A percentile compares a stretch with the other conserved stretches of the same genome.
Evolutionary conservation across 2,329 filamentous ascomycete species (phyloP).

Genomic region (Phialophora verrucosa): DNA sequence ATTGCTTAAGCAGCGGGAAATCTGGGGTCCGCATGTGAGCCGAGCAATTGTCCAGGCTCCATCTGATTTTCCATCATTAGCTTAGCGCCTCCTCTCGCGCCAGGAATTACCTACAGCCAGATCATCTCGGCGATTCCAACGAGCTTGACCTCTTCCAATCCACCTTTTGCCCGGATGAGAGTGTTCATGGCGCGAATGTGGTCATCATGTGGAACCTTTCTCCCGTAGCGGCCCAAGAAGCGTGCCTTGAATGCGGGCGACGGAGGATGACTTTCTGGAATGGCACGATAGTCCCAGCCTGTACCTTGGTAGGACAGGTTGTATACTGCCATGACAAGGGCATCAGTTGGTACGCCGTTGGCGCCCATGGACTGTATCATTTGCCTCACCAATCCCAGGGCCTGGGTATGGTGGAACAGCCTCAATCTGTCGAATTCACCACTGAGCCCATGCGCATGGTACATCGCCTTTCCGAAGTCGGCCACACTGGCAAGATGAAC

Average conservation of each 20-base stretch:
- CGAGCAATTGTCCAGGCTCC: slow-evolving; percentile 17
- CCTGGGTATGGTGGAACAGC: slow-evolving; percentile 17
- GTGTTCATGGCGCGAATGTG: slow-evolving; percentile 12
- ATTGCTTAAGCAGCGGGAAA: slow-evolving; percentile 9
- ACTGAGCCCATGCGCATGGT: slow-evolving; percentile 1
- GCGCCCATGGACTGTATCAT: slow-evolving; percentile 9
- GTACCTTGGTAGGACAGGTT: slow-evolving; percentile 14
- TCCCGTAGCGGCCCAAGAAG: slow-evolving; percentile 4
- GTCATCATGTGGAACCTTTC: slow-evolving; percentile 8
- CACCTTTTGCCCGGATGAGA: slow-evolving; percentile 14
- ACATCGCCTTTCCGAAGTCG: slow-evolving; percentile 17
- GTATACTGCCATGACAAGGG: slow-evolving; percentile 15
- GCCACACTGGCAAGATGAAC: slow-evolving; percentile 12
- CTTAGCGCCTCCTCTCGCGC: neutral
- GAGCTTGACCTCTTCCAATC: slow-evolving; percentile 10
- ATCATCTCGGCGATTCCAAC: slow-evolving; percentile 16
- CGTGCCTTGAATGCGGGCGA: slow-evolving; percentile 3
- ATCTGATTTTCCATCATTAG: slow-evolving; percentile 12
- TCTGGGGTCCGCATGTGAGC: neutral
- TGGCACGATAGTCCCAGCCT: slow-evolving; percentile 8
- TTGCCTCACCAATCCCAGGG: slow-evolving; percentile 11
- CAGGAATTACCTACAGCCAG: slow-evolving; percentile 10
- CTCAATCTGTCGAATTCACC: slow-evolving; percentile 7
- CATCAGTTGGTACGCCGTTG: neutral
- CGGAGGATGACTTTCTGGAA: slow-evolving; percentile 12